Conservation (phyloP, 768 basidiomycete species). For the Suillus bovinus region DNA sequence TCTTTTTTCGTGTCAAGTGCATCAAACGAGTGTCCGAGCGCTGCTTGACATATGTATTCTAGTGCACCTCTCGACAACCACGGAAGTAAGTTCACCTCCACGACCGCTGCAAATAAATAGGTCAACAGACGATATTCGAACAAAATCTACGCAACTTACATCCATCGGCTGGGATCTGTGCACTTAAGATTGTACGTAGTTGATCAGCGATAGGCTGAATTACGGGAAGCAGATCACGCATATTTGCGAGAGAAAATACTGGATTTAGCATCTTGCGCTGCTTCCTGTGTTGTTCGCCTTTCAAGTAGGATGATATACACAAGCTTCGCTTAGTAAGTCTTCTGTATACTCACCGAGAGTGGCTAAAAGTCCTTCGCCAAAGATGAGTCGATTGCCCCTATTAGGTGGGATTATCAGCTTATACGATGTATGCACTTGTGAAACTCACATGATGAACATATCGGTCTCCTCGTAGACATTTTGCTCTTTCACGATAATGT, state of each 20-base stretch:
- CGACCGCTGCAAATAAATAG: slow-evolving; percentile 17
- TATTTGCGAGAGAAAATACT: slow-evolving; percentile 32
- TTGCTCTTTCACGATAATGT: slow-evolving; percentile 39
- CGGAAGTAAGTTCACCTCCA: slow-evolving; percentile 35
- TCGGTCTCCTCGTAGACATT: slow-evolving; percentile 38
- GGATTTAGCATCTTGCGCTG: slow-evolving; percentile 37
- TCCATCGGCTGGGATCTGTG: slow-evolving; percentile 23
- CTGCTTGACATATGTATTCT: slow-evolving; percentile 37
- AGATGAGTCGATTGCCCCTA: slow-evolving; percentile 33
- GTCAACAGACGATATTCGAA: background rate
- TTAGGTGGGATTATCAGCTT: background rate
- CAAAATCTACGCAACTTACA: slow-evolving; percentile 15
- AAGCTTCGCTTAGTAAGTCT: background rate
- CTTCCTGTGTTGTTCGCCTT: slow-evolving; percentile 31
- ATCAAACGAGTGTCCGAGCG: slow-evolving; percentile 35
- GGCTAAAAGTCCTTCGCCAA: slow-evolving; percentile 38
- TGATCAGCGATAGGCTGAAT: slow-evolving; percentile 35
- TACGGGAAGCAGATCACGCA: slow-evolving; percentile 31
- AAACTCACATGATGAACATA: slow-evolving; percentile 33
- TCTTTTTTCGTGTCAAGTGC: slow-evolving; percentile 26
- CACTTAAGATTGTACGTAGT: slow-evolving; percentile 22
- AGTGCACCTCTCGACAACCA: slow-evolving; percentile 36
- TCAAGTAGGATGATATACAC: slow-evolving; percentile 1
- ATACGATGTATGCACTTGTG: background rate
- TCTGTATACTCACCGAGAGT: slow-evolving; percentile 33